Conservation (phyloP, 2,329 filamentous ascomycete species). For the Hypoxylon sp. region DNA sequence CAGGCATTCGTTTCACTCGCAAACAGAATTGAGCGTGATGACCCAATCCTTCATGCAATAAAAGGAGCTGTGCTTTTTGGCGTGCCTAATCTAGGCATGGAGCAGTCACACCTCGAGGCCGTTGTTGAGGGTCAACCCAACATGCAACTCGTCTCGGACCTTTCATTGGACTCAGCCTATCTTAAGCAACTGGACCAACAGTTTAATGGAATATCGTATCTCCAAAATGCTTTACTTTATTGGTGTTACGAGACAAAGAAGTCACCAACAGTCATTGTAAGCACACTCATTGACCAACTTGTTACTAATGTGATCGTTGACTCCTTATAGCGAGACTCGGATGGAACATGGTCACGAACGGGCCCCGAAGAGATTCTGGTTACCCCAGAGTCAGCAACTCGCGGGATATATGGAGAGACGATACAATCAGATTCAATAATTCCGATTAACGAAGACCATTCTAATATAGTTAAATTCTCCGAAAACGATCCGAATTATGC, state of each 20-base stretch:
- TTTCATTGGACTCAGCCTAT: slow-evolving; percentile 32
- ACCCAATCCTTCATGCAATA: slow-evolving; percentile 25
- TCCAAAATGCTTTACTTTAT: slow-evolving; percentile 21
- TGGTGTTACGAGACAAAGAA: slow-evolving; percentile 48
- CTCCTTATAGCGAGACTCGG: slow-evolving; percentile 16
- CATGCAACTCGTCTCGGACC: slow-evolving; percentile 29
- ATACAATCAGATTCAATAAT: slow-evolving; percentile 16
- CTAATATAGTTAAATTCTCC: slow-evolving; percentile 48
- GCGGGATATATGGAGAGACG: slow-evolving; percentile 24
- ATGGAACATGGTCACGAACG: slow-evolving; percentile 27
- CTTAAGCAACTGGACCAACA: slow-evolving; percentile 33
- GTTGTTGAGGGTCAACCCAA: slow-evolving; percentile 43
- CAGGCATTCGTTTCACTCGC: slow-evolving; percentile 45
- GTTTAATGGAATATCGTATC: slow-evolving; percentile 38
- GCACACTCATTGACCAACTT: slow-evolving; percentile 1
- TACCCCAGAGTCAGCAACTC: slow-evolving; percentile 42
- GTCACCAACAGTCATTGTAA: slow-evolving; percentile 42
- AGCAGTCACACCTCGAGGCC: slow-evolving; percentile 38
- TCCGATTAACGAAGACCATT: slow-evolving; percentile 46
- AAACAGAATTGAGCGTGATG: slow-evolving; percentile 15
- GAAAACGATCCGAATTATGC: slow-evolving; percentile 21
- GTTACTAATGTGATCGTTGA: neutral
- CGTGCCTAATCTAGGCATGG: slow-evolving; percentile 47
- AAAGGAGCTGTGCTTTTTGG: slow-evolving; percentile 47
- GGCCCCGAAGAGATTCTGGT: slow-evolving; percentile 42